Evolutionary conservation across 139 green algal genomes (phyloP).

Genomic region (Pleodorina starrii): DNA sequence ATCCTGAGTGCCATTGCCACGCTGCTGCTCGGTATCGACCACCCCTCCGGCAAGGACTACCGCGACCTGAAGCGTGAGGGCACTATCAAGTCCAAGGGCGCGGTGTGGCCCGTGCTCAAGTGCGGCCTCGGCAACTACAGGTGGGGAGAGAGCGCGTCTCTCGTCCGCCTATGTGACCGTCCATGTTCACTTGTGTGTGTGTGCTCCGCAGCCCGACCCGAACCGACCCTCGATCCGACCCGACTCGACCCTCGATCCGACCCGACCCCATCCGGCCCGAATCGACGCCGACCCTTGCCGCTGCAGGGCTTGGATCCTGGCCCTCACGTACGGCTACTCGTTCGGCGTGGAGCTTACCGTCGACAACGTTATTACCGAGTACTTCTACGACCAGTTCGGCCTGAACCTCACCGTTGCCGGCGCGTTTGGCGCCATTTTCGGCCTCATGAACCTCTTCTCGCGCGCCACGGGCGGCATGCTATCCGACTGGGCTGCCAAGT

Average conservation of each 20-base stretch:
- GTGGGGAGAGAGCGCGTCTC: too few species aligned
- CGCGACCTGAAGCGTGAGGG: constrained; percentile 79
- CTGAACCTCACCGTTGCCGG: constrained; percentile 62
- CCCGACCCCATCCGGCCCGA: too few species aligned
- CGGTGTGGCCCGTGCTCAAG: constrained; percentile 73
- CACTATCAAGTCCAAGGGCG: constrained; percentile 76
- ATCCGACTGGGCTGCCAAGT: constrained; percentile 67
- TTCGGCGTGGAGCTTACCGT: constrained; percentile 92
- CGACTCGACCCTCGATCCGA: too few species aligned
- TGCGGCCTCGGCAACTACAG: constrained; percentile 88
- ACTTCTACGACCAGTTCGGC: constrained; percentile 86
- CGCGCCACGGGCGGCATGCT: constrained; percentile 83
- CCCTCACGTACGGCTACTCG: constrained; percentile 82
- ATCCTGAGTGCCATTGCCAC: constrained; percentile 79
- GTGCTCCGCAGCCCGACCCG: too few species aligned
- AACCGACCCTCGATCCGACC: too few species aligned
- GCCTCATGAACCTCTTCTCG: constrained; percentile 95
- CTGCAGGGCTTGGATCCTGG: constrained; percentile 70
- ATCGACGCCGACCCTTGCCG: too few species aligned
- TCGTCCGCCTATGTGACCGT: too few species aligned
- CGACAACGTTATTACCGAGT: constrained; percentile 83
- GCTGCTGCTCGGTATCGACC: constrained; percentile 58
- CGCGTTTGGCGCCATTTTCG: constrained; percentile 75
- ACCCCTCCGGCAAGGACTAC: constrained; percentile 74
- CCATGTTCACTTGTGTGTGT: too few species aligned